These are phyloP conservation scores for Chenopodium quinoa DNA, from an alignment of 148 eudicot genomes.

Conservation along the genomic window DNA sequence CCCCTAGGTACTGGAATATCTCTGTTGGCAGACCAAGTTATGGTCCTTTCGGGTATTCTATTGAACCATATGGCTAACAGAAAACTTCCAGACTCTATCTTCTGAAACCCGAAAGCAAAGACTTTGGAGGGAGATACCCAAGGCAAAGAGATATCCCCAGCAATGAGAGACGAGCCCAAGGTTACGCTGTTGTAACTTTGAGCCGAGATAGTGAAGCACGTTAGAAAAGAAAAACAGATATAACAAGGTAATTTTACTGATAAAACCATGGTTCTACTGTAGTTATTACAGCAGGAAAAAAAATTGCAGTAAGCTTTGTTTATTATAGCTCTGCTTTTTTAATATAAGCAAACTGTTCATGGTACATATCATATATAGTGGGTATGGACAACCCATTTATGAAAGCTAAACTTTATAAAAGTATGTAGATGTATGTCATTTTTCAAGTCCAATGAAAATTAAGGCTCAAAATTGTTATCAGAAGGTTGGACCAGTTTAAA, in stretches of 20 bases:
- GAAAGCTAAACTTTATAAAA: not conserved
- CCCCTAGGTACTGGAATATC: slow-evolving; percentile 24
- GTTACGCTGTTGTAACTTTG: slow-evolving; percentile 26
- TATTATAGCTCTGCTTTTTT: not conserved
- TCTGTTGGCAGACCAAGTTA: slow-evolving; percentile 38
- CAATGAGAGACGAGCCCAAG: slow-evolving; percentile 29
- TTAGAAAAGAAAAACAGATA: not conserved
- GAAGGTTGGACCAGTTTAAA: not conserved
- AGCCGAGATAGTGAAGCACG: not conserved
- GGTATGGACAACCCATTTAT: not conserved
- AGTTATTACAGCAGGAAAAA: not conserved
- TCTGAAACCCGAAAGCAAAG: slow-evolving; percentile 39
- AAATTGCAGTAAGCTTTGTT: no score
- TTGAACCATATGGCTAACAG: slow-evolving; percentile 37
- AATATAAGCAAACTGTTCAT: not conserved
- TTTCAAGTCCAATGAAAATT: not conserved
- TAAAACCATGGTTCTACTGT: not conserved
- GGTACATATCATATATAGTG: not conserved
- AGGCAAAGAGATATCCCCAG: slow-evolving; percentile 17
- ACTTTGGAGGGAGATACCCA: slow-evolving; percentile 31
- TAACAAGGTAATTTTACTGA: not conserved
- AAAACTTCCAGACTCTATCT: slow-evolving; percentile 24
- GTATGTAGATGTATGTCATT: not conserved
- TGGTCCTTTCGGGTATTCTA: slow-evolving; percentile 30
- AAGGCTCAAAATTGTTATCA: no score